Evolutionary conservation across 2,329 filamentous ascomycete genomes (phyloP), one percentile per base, ranked within the genome.

Genomic region (Hymenoscyphus repandus): DNA sequence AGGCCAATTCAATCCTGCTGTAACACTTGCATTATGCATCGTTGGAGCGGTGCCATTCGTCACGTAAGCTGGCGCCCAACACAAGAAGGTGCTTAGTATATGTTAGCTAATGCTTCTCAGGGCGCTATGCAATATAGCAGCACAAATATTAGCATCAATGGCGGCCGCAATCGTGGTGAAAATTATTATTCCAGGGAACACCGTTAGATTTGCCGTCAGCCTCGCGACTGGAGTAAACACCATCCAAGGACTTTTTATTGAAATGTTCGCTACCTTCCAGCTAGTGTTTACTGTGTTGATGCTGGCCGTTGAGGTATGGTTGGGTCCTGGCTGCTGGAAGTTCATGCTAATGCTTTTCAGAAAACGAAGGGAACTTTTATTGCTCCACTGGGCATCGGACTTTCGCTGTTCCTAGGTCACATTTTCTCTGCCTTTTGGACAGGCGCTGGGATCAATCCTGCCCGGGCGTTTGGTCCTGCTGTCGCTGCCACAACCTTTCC

Each of bases 351-450:
- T 12, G 12, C 2, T 1, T 13, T 36, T 18, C 15, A 45, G 62
- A 75, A 75, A 61, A 72, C 74, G 51, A 65, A 67, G 5, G 71
- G 67, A 1, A 75, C 72, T 0, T 76, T 74, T 51, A 68, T 76
- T 15, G 73, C 73, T 7, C 74, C 73, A 0, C 66, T 76, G 1
- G 74, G 72, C 9, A 76, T 76, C 20, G 72, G 72, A 2, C 61
- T 76, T 45, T 65, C 72, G 5, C 62, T 76, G 2, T 75, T 75
- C 59, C 68, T 75, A 17, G 66, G 12, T 4, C 34, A 34, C 5
- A 30, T 45, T 63, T 30, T 43, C 6, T 73, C 72, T 37, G 72
- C 75, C 13, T 72, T 70, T 57, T 75, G 71, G 49, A 75, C 74
- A 4, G 74, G 74, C 15, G 73, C 71, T 20, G 72, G 70, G 7